Evolutionary conservation across 1,284 basidiomycete genomes (phyloP).

Genomic region (Sporisorium exsertum): DNA sequence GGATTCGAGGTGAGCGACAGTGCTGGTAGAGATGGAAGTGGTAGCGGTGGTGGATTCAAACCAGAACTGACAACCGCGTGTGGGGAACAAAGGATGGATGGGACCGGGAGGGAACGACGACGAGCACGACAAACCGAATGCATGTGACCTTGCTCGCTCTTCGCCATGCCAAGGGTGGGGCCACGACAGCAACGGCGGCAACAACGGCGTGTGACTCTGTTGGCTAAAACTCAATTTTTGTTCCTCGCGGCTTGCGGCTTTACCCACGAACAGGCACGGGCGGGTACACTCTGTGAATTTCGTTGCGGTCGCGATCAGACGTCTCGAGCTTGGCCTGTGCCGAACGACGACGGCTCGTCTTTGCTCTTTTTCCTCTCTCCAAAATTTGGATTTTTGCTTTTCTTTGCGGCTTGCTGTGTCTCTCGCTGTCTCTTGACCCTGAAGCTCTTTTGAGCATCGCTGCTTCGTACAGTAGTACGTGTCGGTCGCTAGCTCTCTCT

Average conservation of each 20-base stretch:
- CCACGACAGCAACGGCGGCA: constrained; percentile 2
- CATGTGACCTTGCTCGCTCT: constrained; percentile 8
- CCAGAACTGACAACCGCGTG: background rate
- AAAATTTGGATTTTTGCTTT: background rate
- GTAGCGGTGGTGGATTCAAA: background rate
- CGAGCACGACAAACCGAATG: background rate
- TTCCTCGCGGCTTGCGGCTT: background rate
- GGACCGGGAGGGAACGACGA: constrained; percentile 4
- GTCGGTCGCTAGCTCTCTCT: background rate
- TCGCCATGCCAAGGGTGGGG: constrained; percentile 1
- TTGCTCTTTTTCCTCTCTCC: background rate
- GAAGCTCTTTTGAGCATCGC: background rate
- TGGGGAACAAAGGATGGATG: constrained; percentile 6
- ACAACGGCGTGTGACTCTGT: constrained; percentile 7
- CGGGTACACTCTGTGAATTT: background rate
- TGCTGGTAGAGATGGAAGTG: background rate
- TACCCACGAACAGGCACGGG: background rate
- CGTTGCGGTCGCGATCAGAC: constrained; percentile 40
- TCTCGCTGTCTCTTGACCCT: background rate
- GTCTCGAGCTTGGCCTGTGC: constrained; percentile 29
- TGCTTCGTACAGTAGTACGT: constrained; percentile 6
- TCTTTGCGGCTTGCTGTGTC: background rate
- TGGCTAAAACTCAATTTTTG: constrained; percentile 12
- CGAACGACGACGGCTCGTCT: constrained; percentile 30
- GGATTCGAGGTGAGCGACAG: background rate